Base-by-base conservation (phyloP, 495 filamentous ascomycete genomes). In the Beverwykella pulmonaria region DNA sequence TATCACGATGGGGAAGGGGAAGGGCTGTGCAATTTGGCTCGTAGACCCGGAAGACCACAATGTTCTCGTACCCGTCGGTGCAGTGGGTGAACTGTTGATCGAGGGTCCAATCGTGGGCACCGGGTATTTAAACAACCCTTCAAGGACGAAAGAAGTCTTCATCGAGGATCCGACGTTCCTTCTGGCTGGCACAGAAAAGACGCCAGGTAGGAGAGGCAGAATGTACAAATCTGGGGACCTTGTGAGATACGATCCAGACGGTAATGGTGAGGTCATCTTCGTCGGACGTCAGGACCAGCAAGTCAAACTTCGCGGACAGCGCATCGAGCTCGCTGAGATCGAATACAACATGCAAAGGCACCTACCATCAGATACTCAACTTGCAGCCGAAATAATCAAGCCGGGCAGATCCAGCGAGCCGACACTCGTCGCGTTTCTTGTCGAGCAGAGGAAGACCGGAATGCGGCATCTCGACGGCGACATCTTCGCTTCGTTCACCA, bases 181-280 rank as follows among this genome's bases (percentile, higher is more conserved):
- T 1, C 39, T 65, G 2, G 39, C 49, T 10, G 65, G 65, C 17
- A 62, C 44, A 41, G 69, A 70, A 7, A 57, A 71, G 3, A 73
- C 70, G 20, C 30, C 73, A 1, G 82, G 82, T 8, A 79, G 78
- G 3, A 71, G 72, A 5, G 81, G 86, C 5, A 79, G 86, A 52
- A 74, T 90, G 19, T 91, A 91, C 73, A 88, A 87, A 74, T 89
- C 87, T 0, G 87, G 87, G 3, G 87, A 90, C 69, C 69, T 89
- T 29, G 86, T 86, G 8, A 78, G 80, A 27, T 88, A 90, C 61
- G 76, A 81, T 29, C 77, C 81, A 27, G 82, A 84, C n/a, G 84
- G 85, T 5, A 78, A 83, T 0, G 67, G 67, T 10, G 76, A 76
- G 10, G 73, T 88, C n/a, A 78, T 80, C 41, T 88, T 86, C 73